Percentiles rank a stretch among this genome's conserved stretches.
phyloP scores from a whole-genome alignment of 176 grass and related monocot genomes.

The Oropetium thomaeum region DNA sequence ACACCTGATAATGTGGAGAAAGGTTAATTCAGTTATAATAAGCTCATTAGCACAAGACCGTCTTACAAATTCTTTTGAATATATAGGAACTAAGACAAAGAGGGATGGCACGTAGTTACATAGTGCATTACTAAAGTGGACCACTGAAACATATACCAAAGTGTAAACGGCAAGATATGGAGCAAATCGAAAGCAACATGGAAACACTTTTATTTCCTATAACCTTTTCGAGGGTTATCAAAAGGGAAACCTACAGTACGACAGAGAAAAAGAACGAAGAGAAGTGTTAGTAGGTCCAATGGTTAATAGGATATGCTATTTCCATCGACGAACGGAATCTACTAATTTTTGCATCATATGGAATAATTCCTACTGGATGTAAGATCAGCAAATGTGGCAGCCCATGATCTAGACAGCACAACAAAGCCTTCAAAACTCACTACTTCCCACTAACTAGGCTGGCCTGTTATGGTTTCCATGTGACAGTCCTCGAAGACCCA shows the following conservation, averaged over 20 bases:
- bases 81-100: neutral
- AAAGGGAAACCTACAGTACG: no score
- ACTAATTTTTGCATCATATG: neutral
- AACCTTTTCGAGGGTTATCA: no score
- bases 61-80: neutral
- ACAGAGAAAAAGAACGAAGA: no score
- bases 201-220: neutral
- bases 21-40: neutral
- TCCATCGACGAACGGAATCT: neutral
- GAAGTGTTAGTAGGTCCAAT: no score
- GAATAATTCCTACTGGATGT: neutral
- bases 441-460: neutral
- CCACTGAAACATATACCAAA: neutral
- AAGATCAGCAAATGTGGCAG: neutral
- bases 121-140: neutral
- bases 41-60: neutral
- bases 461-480: neutral
- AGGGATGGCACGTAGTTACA: neutral
- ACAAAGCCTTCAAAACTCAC: neutral
- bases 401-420: neutral
- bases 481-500: neutral
- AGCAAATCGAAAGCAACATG: neutral
- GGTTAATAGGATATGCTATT: neutral
- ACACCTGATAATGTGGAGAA: neutral
- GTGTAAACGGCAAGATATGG: neutral